Percentiles rank a stretch among this genome's conserved stretches.
Evolutionary conservation across 805 yeast genomes (phyloP).

Genomic region (Lipomyces mesembrius): DNA sequence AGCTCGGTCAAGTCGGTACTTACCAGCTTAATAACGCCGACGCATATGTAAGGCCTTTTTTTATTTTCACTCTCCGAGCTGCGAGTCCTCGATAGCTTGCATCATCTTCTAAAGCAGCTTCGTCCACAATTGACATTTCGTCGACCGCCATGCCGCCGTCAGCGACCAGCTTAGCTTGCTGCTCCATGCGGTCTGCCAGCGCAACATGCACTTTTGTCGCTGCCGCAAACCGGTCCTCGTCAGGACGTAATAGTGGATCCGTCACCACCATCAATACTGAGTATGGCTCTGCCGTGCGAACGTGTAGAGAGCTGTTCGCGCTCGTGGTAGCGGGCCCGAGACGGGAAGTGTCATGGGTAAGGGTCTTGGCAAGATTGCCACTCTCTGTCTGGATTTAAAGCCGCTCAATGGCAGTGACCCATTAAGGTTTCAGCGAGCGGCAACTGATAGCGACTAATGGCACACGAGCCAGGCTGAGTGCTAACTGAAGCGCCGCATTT

Average conservation of each 20-base stretch:
- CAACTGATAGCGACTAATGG: not conserved
- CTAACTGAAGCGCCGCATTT: not conserved
- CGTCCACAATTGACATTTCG: not conserved
- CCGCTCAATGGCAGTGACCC: not conserved
- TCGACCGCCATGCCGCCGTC: not conserved
- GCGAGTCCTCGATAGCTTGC: not conserved
- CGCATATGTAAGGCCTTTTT: conserved; percentile 23
- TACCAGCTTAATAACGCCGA: conserved; percentile 33
- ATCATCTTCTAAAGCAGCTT: not conserved
- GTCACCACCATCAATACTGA: conserved; percentile 15
- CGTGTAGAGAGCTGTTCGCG: not conserved
- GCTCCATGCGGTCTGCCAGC: conserved; percentile 26
- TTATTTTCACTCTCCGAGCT: conserved; percentile 1
- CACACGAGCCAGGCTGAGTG: not conserved
- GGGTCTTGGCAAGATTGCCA: not conserved
- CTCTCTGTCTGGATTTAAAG: not conserved
- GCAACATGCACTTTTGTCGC: conserved; percentile 23
- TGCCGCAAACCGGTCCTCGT: conserved; percentile 20
- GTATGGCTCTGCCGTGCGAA: not conserved
- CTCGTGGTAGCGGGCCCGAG: not conserved
- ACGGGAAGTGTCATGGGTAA: not conserved
- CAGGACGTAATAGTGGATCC: conserved; percentile 24
- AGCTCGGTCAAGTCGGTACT: not conserved
- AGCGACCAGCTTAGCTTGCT: conserved; percentile 4
- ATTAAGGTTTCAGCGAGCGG: not conserved